Conservation (phyloP, 176 grass and related monocot genomes). For the Phragmites australis region DNA sequence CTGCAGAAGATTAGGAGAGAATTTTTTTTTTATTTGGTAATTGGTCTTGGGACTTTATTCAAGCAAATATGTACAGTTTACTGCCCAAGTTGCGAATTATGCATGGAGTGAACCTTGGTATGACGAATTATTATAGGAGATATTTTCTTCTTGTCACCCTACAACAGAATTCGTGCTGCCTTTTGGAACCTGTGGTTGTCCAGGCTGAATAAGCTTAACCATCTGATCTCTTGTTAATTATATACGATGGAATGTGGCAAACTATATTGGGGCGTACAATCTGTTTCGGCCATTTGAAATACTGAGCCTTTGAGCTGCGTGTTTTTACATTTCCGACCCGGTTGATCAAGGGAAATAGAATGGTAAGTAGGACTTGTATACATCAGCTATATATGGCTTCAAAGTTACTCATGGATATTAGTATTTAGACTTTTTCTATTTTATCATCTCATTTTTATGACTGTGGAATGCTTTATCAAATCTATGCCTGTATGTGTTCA, state of each 20-base stretch:
- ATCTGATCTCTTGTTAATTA: not conserved
- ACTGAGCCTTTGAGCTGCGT: not conserved
- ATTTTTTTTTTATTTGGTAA: slow-evolving; percentile 23
- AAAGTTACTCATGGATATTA: not conserved
- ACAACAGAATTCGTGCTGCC: not conserved
- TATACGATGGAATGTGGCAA: not conserved
- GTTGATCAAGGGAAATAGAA: not conserved
- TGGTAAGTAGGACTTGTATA: not conserved
- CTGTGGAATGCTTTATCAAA: not conserved
- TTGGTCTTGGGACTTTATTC: slow-evolving; percentile 24
- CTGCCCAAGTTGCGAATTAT: slow-evolving; percentile 30
- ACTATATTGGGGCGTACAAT: not conserved
- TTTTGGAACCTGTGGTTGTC: not conserved
- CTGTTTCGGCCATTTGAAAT: not conserved
- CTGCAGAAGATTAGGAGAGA: slow-evolving; percentile 19
- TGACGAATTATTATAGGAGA: slow-evolving; percentile 25
- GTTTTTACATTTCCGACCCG: not conserved
- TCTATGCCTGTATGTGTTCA: not conserved
- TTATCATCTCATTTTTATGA: not conserved
- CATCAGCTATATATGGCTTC: not conserved
- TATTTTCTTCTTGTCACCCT: not conserved
- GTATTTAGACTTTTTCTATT: not conserved
- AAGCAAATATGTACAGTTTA: slow-evolving; percentile 47
- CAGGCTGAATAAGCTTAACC: not conserved
- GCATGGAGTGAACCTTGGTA: slow-evolving; percentile 23